Base-by-base conservation (phyloP, 768 basidiomycete genomes). In the Glaciozyma martinii region DNA sequence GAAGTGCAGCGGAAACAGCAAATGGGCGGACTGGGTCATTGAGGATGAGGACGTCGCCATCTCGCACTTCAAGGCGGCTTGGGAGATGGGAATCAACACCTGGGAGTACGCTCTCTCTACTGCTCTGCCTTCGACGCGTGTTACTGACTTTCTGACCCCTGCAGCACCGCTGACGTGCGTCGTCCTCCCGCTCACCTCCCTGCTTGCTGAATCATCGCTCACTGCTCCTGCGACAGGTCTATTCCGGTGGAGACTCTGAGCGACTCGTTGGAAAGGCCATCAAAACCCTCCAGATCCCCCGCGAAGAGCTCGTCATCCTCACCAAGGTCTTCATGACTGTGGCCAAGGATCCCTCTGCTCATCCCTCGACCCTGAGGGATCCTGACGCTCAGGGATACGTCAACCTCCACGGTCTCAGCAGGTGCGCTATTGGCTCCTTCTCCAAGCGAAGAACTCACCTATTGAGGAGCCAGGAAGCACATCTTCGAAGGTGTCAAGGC, bases 241-340 rank as follows among this genome's bases (percentile, higher is more conserved):
- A 87, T 71, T 85, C 83, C 1, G 83, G 86, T 66, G 86, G 86
- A 3, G 75, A 78, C 9, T 85, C 84, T 0, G 88, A 89, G 73
- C 71, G 81, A 53, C 80, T 88, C 59, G 78, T 88, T 25, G 87
- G 87, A 16, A 85, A 86, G 69, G 86, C 83, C 3, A 84, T 90
- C 77, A 86, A 85, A 71, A 72, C 83, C 66, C 80, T 82, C 67
- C 74, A 83, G 27, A 78, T 87, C 18, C 86, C 86, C n/a, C 82
- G 88, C 3, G 85, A 86, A 19, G 82, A 85, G 68, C 83, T 89
- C 53, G 87, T 90, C 23, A 81, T 90, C 21, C 81, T 89, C 79
- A 88, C 88, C 61, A 89, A 90, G 78, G 83, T 83, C 7, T 29
- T 25, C 42, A 57, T 57, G 56, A 6, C 16, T 19, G 53, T 54